These are phyloP conservation scores for Fraxinus platypoda DNA, from an alignment of 305 asterid species.

Conservation along the genomic window DNA sequence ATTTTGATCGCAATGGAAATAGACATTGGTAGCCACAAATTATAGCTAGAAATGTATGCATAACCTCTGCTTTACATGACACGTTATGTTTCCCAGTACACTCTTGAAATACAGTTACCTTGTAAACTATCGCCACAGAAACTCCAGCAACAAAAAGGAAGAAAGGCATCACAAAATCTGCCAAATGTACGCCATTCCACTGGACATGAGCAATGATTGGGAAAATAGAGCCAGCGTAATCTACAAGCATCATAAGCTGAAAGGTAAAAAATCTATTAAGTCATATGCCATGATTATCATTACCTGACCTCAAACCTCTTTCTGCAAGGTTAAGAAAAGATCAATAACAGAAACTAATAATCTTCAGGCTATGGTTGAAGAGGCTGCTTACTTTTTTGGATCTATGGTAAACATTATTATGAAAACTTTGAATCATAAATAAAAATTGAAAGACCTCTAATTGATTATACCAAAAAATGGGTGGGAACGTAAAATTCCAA, in stretches of 20 bases:
- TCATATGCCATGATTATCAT: background rate
- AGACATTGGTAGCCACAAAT: background rate
- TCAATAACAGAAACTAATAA: background rate
- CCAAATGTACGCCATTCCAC: slow-evolving; percentile 83
- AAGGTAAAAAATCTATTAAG: slow-evolving; percentile 17
- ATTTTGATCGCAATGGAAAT: background rate
- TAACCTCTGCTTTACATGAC: background rate
- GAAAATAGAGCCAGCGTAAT: slow-evolving; percentile 70
- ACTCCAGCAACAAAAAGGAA: slow-evolving; percentile 85
- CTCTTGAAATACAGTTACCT: slow-evolving; percentile 40
- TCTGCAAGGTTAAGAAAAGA: background rate
- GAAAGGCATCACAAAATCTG: slow-evolving; percentile 91
- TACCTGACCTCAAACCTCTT: background rate
- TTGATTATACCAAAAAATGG: background rate
- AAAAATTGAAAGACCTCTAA: background rate
- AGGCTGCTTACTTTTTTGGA: background rate
- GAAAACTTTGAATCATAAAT: background rate
- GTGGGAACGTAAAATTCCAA: background rate
- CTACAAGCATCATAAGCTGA: slow-evolving; percentile 89
- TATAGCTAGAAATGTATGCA: background rate
- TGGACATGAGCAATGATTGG: slow-evolving; percentile 75
- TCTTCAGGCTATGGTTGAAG: background rate
- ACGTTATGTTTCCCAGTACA: background rate
- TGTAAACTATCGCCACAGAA: slow-evolving; percentile 67
- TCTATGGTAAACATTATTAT: background rate